phyloP scores from a whole-genome alignment of 1,284 basidiomycete genomes.

The Boletus smithii region DNA sequence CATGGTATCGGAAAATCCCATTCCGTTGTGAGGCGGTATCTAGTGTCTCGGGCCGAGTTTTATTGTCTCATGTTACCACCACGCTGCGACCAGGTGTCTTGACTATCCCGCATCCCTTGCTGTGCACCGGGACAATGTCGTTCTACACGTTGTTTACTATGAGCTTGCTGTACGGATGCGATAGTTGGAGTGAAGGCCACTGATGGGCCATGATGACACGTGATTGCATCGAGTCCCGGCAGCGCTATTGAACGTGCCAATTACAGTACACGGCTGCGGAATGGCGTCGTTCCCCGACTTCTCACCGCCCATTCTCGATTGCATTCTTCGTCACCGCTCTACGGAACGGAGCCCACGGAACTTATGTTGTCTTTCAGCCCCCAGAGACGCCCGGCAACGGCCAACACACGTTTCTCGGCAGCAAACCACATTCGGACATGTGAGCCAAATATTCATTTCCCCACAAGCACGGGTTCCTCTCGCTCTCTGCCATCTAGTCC shows the following conservation, averaged over 20 bases:
- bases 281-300: too few species aligned
- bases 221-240: too few species aligned
- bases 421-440: constrained; percentile 10
- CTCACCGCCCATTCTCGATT: too few species aligned
- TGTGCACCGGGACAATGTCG: constrained; percentile 10
- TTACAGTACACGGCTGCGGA: too few species aligned
- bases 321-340: too few species aligned
- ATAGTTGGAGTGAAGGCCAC: too few species aligned
- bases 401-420: constrained; percentile 21
- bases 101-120: constrained; percentile 6
- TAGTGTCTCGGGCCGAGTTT: constrained; percentile 18
- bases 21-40: constrained; percentile 8
- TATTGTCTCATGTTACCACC: constrained; percentile 29
- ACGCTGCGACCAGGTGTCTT: constrained; percentile 3
- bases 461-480: neutral
- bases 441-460: constrained; percentile 4
- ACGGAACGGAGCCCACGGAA: too few species aligned
- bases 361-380: neutral
- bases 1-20: constrained; percentile 14
- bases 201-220: too few species aligned
- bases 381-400: neutral
- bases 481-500: too few species aligned
- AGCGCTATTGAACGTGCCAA: too few species aligned
- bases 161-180: too few species aligned
- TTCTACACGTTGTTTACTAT: constrained; percentile 19